Percentiles rank a stretch among this genome's conserved stretches.
Conservation (phyloP, 306 rosid species). For the Cicer judaicum region DNA sequence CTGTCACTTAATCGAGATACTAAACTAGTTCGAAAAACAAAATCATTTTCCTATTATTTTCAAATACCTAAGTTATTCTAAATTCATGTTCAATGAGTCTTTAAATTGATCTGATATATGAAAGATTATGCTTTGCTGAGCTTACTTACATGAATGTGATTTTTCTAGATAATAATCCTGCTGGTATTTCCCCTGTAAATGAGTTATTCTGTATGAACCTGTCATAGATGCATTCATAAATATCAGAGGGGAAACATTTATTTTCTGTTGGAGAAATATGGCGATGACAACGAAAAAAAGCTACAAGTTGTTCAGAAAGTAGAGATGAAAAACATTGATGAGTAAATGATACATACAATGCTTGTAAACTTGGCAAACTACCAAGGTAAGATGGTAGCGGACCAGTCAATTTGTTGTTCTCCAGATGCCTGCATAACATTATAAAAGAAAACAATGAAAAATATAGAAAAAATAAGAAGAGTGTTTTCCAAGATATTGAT, state of each 20-base stretch:
- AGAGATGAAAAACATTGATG: conserved; percentile 29
- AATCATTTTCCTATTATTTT: conserved; percentile 4
- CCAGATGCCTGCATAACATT: conserved; percentile 78
- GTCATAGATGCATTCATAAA: conserved; percentile 47
- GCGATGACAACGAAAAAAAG: conserved; percentile 34
- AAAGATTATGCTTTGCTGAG: conserved; percentile 15
- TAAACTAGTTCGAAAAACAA: neutral
- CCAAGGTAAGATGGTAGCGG: conserved; percentile 78
- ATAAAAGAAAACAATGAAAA: conserved; percentile 7
- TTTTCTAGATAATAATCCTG: conserved; percentile 64
- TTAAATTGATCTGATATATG: conserved; percentile 15
- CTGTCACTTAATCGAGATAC: conserved; percentile 31
- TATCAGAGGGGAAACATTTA: neutral
- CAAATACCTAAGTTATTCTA: conserved; percentile 2
- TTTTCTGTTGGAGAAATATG: conserved; percentile 8
- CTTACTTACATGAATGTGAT: conserved; percentile 70
- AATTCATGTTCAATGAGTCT: conserved; percentile 18
- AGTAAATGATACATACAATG: conserved; percentile 67
- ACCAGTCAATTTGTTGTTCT: conserved; percentile 85
- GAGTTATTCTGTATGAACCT: conserved; percentile 93
- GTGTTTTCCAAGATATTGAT: conserved; percentile 19
- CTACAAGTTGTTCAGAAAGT: conserved; percentile 18
- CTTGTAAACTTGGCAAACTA: conserved; percentile 78
- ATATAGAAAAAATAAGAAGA: conserved; percentile 6
- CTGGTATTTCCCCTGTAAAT: conserved; percentile 82